Percentiles rank a stretch among this genome's conserved stretches.
Conservation (phyloP, 139 green algal genomes). For the Parachlorella kessleri region DNA sequence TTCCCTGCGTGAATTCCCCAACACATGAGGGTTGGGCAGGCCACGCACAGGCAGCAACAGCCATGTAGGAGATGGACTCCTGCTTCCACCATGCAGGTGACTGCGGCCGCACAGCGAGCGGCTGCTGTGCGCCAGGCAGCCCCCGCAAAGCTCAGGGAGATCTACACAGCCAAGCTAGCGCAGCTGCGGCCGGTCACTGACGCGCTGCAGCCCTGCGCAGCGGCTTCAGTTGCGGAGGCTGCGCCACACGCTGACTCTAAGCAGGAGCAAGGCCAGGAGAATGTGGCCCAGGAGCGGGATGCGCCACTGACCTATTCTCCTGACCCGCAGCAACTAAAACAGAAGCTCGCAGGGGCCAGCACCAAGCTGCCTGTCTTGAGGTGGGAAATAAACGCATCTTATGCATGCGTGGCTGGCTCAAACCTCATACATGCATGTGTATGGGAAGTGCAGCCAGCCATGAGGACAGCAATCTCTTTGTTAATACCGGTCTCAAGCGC, state of each 20-base stretch:
- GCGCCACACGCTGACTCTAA: too few species aligned
- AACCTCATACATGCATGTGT: too few species aligned
- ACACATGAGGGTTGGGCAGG: too few species aligned
- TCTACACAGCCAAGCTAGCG: neutral
- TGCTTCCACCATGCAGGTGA: too few species aligned
- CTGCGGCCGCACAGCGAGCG: neutral
- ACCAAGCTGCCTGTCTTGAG: neutral
- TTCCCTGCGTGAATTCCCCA: too few species aligned
- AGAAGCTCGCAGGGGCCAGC: neutral
- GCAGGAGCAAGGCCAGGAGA: neutral
- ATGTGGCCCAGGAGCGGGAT: neutral
- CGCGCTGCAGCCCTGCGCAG: neutral
- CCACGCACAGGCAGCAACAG: too few species aligned
- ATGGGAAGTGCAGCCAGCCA: too few species aligned
- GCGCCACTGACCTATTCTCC: neutral
- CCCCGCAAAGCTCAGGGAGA: neutral
- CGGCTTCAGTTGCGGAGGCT: neutral
- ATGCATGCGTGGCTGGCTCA: too few species aligned
- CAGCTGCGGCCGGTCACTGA: neutral
- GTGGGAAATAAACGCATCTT: too few species aligned
- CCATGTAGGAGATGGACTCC: too few species aligned
- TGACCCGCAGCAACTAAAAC: neutral
- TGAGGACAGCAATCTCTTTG: too few species aligned
- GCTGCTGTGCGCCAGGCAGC: neutral
- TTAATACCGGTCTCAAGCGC: too few species aligned